Conservation (phyloP, 495 filamentous ascomycete genomes). For the Neurospora sp. region DNA sequence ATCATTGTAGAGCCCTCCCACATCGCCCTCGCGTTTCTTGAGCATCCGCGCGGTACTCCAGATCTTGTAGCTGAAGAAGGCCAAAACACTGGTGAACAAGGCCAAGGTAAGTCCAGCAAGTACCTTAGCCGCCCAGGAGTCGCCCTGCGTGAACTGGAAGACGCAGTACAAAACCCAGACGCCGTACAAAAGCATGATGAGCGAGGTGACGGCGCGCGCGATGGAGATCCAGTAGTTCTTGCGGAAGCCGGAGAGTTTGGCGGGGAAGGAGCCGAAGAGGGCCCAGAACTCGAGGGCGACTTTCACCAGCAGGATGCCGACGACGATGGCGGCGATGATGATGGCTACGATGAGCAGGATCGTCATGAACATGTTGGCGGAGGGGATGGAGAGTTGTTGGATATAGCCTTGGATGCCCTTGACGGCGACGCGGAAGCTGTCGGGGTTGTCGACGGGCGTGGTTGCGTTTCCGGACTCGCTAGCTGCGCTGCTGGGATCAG, state of each 20-base stretch:
- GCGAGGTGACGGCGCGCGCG: conserved; percentile 74
- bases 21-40: conserved; percentile 66
- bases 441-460: conserved; percentile 15
- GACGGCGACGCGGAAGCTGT: conserved; percentile 35
- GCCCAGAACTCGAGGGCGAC: conserved; percentile 89
- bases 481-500: conserved; percentile 11
- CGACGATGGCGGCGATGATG: conserved; percentile 71
- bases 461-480: conserved; percentile 8
- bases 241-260: conserved; percentile 71
- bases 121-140: conserved; percentile 89
- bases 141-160: conserved; percentile 86
- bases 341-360: conserved; percentile 82
- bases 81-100: conserved; percentile 68
- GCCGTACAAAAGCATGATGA: conserved; percentile 88
- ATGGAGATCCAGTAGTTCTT: conserved; percentile 93
- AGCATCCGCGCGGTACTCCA: conserved; percentile 63
- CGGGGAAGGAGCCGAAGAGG: conserved; percentile 77
- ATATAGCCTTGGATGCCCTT: conserved; percentile 65
- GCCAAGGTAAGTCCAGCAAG: conserved; percentile 75
- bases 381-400: conserved; percentile 70
- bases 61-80: conserved; percentile 75
- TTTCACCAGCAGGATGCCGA: conserved; percentile 83
- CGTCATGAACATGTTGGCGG: conserved; percentile 94
- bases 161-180: conserved; percentile 94
- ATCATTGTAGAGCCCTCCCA: conserved; percentile 67